phyloP scores from a whole-genome alignment of 1,284 basidiomycete genomes.

The Boletus chippewaensis region DNA sequence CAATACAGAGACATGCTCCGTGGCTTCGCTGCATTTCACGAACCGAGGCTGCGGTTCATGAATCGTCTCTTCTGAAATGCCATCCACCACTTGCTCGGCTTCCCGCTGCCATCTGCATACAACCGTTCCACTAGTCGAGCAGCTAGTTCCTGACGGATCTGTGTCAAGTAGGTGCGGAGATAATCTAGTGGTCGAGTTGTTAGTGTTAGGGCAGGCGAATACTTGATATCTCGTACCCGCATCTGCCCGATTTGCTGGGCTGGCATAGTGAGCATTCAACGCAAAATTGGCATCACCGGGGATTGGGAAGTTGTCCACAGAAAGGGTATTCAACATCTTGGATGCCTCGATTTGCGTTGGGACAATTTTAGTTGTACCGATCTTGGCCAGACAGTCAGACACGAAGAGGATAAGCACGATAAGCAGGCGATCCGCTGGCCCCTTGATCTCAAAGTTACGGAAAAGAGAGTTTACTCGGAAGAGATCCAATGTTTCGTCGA shows the following conservation, averaged over 20 bases:
- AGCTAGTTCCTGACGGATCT: slow-evolving; percentile 89
- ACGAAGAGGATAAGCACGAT: slow-evolving; percentile 98
- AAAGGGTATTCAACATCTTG: slow-evolving; percentile 85
- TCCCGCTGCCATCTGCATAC: slow-evolving; percentile 80
- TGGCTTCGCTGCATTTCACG: slow-evolving; percentile 31
- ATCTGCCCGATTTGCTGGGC: slow-evolving; percentile 73
- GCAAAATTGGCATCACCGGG: slow-evolving; percentile 97
- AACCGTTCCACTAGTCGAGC: slow-evolving; percentile 81
- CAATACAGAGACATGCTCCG: slow-evolving; percentile 11
- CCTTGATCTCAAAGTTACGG: slow-evolving; percentile 99
- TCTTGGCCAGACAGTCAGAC: slow-evolving; percentile 92
- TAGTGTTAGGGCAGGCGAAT: not conserved
- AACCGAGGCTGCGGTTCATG: slow-evolving; percentile 83
- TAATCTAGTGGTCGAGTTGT: slow-evolving; percentile 53
- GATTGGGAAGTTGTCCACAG: slow-evolving; percentile 88
- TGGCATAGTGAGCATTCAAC: slow-evolving; percentile 86
- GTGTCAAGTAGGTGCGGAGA: slow-evolving; percentile 86
- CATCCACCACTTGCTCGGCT: slow-evolving; percentile 99
- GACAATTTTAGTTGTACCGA: slow-evolving; percentile 60
- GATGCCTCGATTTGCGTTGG: slow-evolving; percentile 80
- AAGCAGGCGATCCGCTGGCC: slow-evolving; percentile 90
- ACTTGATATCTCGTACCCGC: slow-evolving; percentile 56
- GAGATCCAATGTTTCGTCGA: slow-evolving; percentile 94
- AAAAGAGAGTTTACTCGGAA: slow-evolving; percentile 99
- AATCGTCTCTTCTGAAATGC: slow-evolving; percentile 96